These are phyloP conservation scores for Lecanosticta acicola DNA, from an alignment of 2,329 filamentous ascomycete genomes.

Conservation along the genomic window DNA sequence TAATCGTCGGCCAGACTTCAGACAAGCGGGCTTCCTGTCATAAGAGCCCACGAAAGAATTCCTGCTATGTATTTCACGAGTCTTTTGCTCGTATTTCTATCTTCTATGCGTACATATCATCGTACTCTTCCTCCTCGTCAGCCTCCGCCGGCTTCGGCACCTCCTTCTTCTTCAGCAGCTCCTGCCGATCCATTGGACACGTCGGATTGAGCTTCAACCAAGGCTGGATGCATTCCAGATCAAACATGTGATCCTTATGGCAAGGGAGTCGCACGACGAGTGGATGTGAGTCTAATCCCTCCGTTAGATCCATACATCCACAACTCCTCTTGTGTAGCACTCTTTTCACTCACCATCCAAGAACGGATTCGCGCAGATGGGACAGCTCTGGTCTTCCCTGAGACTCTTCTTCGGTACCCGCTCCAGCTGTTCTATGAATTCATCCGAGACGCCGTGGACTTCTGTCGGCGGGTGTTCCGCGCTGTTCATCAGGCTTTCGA, in stretches of 20 bases:
- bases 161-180: slow-evolving; percentile 50
- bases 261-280: slow-evolving; percentile 59
- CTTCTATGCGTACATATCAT: slow-evolving; percentile 48
- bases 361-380: slow-evolving; percentile 57
- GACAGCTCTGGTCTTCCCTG: slow-evolving; percentile 46
- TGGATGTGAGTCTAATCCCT: slow-evolving; percentile 49
- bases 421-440: slow-evolving; percentile 56
- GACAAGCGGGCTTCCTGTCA: no score
- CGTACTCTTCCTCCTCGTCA: slow-evolving; percentile 48
- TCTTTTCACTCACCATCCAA: slow-evolving; percentile 46
- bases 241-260: slow-evolving; percentile 57
- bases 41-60: no score
- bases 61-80: no score
- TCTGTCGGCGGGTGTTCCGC: slow-evolving; percentile 56
- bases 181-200: slow-evolving; percentile 57
- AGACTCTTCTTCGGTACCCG: slow-evolving; percentile 53
- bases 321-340: background rate
- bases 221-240: slow-evolving; percentile 59
- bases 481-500: slow-evolving; percentile 49
- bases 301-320: background rate
- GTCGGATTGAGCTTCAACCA: slow-evolving; percentile 61
- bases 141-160: slow-evolving; percentile 35
- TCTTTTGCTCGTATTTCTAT: no score
- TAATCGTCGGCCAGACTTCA: no score
- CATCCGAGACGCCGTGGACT: slow-evolving; percentile 56